Percentiles rank a stretch among this genome's conserved stretches.
phyloP scores from a whole-genome alignment of 345 rosid species.

The Lepidium aucheri region DNA sequence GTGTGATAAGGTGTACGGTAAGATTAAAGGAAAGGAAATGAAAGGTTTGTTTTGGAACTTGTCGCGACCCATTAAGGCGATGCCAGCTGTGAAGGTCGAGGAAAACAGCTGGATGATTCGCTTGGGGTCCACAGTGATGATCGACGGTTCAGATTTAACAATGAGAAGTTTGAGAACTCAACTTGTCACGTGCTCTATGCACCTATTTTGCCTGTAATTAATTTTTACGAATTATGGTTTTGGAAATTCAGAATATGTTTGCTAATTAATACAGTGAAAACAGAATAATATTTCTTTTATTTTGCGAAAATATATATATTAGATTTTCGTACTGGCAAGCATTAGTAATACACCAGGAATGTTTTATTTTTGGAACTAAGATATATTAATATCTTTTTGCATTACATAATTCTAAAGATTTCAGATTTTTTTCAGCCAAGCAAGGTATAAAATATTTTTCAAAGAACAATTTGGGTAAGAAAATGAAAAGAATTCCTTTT shows the following conservation, averaged over 20 bases:
- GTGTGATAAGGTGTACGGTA: constrained; percentile 4
- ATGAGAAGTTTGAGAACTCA: background rate
- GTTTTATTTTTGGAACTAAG: background rate
- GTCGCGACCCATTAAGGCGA: constrained; percentile 17
- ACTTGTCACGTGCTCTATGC: constrained; percentile 31
- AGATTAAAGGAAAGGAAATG: background rate
- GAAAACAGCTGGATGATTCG: constrained; percentile 26
- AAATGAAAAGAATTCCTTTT: background rate
- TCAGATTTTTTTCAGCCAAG: constrained; percentile 10
- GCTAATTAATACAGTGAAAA: background rate
- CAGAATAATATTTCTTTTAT: background rate
- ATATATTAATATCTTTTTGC: background rate
- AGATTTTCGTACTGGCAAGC: constrained; percentile 19
- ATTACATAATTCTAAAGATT: background rate
- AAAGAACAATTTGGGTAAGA: background rate
- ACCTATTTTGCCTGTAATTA: constrained; percentile 1
- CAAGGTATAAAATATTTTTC: constrained; percentile 5
- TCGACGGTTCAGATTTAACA: constrained; percentile 18
- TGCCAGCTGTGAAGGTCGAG: constrained; percentile 25
- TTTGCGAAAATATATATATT: background rate
- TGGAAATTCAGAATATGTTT: constrained; percentile 6
- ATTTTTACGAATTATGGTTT: background rate
- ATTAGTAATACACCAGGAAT: background rate
- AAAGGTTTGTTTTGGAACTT: constrained; percentile 21
- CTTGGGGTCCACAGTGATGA: background rate